These are phyloP conservation scores for Ascochyta viciae-villosae DNA, from an alignment of 2,329 filamentous ascomycete genomes.

Conservation along the genomic window DNA sequence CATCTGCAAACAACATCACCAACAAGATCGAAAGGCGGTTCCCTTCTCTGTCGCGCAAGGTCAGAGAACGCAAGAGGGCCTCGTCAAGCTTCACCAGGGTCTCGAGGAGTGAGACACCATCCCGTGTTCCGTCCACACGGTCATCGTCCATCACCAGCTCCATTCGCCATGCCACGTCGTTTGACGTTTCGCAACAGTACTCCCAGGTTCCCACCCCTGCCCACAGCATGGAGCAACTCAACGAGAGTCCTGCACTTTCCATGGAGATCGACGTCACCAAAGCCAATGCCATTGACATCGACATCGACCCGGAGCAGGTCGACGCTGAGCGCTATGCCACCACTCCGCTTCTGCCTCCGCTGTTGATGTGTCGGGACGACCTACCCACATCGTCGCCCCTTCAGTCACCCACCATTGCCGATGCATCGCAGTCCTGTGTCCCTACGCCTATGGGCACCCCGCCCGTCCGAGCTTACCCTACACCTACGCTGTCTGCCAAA, in stretches of 20 bases:
- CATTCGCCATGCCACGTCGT: slow-evolving; percentile 51
- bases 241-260: slow-evolving; percentile 39
- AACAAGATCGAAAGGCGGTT: slow-evolving; percentile 70
- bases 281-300: slow-evolving; percentile 56
- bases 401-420: slow-evolving; percentile 79
- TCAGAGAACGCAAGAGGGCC: slow-evolving; percentile 57
- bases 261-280: slow-evolving; percentile 45
- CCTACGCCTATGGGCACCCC: slow-evolving; percentile 58
- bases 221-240: slow-evolving; percentile 45
- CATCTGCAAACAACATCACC: slow-evolving; percentile 67
- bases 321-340: slow-evolving; percentile 71
- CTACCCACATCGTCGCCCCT: slow-evolving; percentile 77
- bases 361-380: slow-evolving; percentile 67
- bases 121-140: slow-evolving; percentile 71
- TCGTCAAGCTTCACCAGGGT: slow-evolving; percentile 39
- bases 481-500: slow-evolving; percentile 78
- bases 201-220: slow-evolving; percentile 33
- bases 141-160: slow-evolving; percentile 78
- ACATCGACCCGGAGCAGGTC: slow-evolving; percentile 57
- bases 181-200: slow-evolving; percentile 48
- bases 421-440: slow-evolving; percentile 57
- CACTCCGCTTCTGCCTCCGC: slow-evolving; percentile 84
- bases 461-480: slow-evolving; percentile 59
- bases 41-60: slow-evolving; percentile 62
- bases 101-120: slow-evolving; percentile 55